phyloP scores from a whole-genome alignment of 305 asterid species.

The Rubia tinctorum region DNA sequence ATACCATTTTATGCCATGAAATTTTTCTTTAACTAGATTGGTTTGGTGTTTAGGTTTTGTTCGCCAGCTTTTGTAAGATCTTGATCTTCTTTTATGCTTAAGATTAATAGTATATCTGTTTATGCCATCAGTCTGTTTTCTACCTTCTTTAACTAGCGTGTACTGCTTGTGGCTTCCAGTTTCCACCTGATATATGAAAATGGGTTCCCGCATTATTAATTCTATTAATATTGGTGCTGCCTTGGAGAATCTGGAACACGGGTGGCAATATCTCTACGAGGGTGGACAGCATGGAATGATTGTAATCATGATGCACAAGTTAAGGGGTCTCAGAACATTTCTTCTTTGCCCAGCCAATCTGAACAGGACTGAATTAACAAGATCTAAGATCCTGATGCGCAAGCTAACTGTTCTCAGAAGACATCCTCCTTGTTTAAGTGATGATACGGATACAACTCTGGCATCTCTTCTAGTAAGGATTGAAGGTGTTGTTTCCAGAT shows the following conservation, averaged over 20 bases:
- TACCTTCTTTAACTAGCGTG: too few relatives aligned
- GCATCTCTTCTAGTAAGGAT: slow-evolving; percentile 2
- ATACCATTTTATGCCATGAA: too few relatives aligned
- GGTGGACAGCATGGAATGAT: too few relatives aligned
- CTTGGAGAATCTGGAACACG: neutral
- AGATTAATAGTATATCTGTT: too few relatives aligned
- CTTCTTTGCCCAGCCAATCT: neutral
- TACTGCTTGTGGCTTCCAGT: too few relatives aligned
- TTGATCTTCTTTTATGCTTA: too few relatives aligned
- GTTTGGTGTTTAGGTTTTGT: too few relatives aligned
- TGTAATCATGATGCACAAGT: neutral
- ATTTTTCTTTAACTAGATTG: too few relatives aligned
- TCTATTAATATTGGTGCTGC: neutral
- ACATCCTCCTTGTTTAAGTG: neutral
- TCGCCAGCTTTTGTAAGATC: too few relatives aligned
- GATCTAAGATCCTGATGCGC: neutral
- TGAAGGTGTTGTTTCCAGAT: neutral
- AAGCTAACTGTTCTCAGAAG: neutral
- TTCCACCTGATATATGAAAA: too few relatives aligned
- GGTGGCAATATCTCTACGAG: too few relatives aligned
- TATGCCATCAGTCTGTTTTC: too few relatives aligned
- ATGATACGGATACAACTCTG: neutral
- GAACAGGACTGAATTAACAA: neutral
- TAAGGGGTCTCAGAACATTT: neutral
- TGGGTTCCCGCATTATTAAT: neutral